Evolutionary conservation across 768 basidiomycete genomes (phyloP).

Genomic region (Botryobasidium botryosum): DNA sequence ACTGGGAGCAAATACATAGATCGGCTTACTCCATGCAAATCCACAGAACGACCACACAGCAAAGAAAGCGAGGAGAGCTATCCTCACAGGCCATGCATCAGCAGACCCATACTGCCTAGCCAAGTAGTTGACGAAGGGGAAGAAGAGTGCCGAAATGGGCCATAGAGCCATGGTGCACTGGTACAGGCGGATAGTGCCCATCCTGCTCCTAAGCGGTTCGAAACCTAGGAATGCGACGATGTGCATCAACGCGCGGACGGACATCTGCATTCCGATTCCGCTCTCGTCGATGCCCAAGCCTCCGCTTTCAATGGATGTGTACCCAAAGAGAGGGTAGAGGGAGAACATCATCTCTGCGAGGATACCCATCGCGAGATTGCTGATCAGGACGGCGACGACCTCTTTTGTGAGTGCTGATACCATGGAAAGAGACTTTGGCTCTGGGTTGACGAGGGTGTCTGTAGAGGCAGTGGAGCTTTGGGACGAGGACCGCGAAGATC

Average conservation of each 20-base stretch:
- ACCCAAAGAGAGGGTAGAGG: not conserved
- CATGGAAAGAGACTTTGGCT: not conserved
- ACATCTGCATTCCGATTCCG: not conserved
- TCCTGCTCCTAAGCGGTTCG: no score
- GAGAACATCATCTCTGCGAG: not conserved
- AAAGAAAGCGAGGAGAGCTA: not conserved
- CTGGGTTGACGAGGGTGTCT: not conserved
- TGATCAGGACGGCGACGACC: not conserved
- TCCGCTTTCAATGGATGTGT: not conserved
- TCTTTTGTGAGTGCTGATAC: not conserved
- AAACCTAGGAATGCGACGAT: not conserved
- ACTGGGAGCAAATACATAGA: not conserved
- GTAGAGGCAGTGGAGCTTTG: not conserved
- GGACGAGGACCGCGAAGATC: not conserved
- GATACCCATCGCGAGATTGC: not conserved
- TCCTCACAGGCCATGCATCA: not conserved
- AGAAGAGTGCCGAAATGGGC: not conserved
- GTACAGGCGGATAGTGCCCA: not conserved
- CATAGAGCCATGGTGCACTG: not conserved
- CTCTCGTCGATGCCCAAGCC: not conserved
- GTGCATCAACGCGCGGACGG: not conserved
- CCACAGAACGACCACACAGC: not conserved
- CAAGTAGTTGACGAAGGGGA: not conserved
- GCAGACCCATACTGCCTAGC: not conserved
- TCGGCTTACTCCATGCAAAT: not conserved